Percentiles rank a stretch among this genome's conserved stretches.
These are phyloP conservation scores for Westerdykella aurantiaca DNA, from an alignment of 2,329 filamentous ascomycete genomes.

Conservation along the genomic window DNA sequence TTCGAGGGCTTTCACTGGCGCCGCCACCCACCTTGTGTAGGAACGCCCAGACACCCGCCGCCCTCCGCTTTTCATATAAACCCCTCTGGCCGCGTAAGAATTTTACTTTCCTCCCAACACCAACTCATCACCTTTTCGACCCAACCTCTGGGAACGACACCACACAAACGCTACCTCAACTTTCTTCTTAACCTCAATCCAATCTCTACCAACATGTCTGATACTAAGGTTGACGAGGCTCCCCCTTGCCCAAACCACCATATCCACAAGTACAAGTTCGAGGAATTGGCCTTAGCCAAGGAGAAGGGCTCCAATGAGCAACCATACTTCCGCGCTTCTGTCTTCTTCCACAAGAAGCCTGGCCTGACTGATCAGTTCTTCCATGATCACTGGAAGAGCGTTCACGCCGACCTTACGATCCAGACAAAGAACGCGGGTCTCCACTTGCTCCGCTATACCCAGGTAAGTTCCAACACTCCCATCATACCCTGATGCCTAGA, in stretches of 20 bases:
- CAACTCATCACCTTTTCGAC: too few relatives aligned
- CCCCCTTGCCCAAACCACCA: slow-evolving; percentile 9
- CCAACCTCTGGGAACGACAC: too few relatives aligned
- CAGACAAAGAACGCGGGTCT: slow-evolving; percentile 5
- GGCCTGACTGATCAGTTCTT: slow-evolving; percentile 10
- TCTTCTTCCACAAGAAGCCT: slow-evolving; percentile 13
- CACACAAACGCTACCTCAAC: too few relatives aligned
- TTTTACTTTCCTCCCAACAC: too few relatives aligned
- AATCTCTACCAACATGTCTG: too few relatives aligned
- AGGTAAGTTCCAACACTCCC: slow-evolving; percentile 1
- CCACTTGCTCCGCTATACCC: slow-evolving; percentile 5
- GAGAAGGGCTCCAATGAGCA: slow-evolving; percentile 7
- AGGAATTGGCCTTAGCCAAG: slow-evolving; percentile 4
- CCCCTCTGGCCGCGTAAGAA: too few relatives aligned
- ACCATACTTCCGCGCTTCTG: slow-evolving; percentile 7
- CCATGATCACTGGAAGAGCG: slow-evolving; percentile 11
- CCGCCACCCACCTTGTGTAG: too few relatives aligned
- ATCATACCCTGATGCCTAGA: not conserved
- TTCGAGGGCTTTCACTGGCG: too few relatives aligned
- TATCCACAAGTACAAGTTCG: slow-evolving; percentile 7
- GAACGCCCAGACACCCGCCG: too few relatives aligned
- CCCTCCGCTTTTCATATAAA: too few relatives aligned
- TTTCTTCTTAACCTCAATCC: too few relatives aligned
- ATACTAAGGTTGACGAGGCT: not conserved
- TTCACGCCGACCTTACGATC: slow-evolving; percentile 12